Evolutionary conservation across 768 basidiomycete species (phyloP).

Genomic region (Kwoniella shandongensis): DNA sequence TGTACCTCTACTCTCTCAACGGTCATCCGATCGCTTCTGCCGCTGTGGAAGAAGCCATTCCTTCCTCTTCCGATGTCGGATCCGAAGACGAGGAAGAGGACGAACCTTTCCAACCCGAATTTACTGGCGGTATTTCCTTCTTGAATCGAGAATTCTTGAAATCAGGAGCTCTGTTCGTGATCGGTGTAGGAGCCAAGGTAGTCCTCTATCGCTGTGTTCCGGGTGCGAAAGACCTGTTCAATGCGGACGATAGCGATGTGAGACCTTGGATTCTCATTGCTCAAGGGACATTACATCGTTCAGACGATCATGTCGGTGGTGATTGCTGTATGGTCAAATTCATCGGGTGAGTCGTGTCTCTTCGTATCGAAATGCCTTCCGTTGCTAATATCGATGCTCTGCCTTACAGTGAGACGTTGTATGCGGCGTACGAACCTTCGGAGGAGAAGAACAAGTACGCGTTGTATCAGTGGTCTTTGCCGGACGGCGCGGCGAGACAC

Average conservation of each 20-base stretch:
- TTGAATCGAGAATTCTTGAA: constrained; percentile 83
- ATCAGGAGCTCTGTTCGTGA: constrained; percentile 75
- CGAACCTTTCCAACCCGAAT: constrained; percentile 53
- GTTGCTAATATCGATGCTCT: background rate
- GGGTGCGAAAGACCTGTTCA: constrained; percentile 61
- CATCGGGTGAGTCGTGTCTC: constrained; percentile 61
- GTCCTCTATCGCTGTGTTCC: constrained; percentile 81
- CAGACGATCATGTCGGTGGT: constrained; percentile 58
- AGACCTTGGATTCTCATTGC: constrained; percentile 69
- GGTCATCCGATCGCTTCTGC: constrained; percentile 69
- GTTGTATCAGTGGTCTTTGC: constrained; percentile 52
- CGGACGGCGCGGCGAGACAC: constrained; percentile 51
- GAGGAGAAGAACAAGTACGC: constrained; percentile 24
- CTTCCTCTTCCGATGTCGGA: constrained; percentile 20
- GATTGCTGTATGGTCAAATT: constrained; percentile 76
- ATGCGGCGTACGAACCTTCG: constrained; percentile 38
- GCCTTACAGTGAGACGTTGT: constrained; percentile 46
- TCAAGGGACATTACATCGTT: constrained; percentile 63
- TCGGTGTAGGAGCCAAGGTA: constrained; percentile 72
- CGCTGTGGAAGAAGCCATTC: constrained; percentile 19
- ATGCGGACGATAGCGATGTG: constrained; percentile 58
- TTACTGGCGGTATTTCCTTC: constrained; percentile 74
- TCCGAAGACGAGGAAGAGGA: constrained; percentile 61
- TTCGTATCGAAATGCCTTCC: background rate
- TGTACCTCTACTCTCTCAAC: constrained; percentile 84